Base-by-base conservation (phyloP, 2,329 filamentous ascomycete species). In the Pyrenochaeta sp. region DNA sequence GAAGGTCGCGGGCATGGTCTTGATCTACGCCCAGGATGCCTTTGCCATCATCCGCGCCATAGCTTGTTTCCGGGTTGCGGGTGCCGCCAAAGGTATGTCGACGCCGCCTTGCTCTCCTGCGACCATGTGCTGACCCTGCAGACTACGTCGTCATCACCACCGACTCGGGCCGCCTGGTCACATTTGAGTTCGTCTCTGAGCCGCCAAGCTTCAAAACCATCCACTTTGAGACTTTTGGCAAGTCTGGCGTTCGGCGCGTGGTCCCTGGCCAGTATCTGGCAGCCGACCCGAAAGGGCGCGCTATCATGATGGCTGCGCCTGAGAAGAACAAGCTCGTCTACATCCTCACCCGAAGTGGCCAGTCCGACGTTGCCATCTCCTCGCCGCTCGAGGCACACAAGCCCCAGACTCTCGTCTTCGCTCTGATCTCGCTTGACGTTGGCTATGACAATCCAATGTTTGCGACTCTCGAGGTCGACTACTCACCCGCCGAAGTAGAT, bases 281-380 rank as follows among this genome's bases (percentile, higher is more conserved):
- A 6, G 90, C 90, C 38, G 94, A 99, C 65, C 94, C 94, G 19
- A 96, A 96, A 73, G 94, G 94, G 42, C 85, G 94, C 76, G 95
- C 95, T 41, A 96, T 93, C 67, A 81, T 99, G 68, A 89, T 97
- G 50, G 91, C 94, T 7, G 93, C 92, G 4, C 82, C 93, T 41
- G 95, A 99, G 76, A 99, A 99, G 82, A 99, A 97, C 77, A 99
- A 99, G 77, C 87, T 99, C 43, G 94, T 99, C 58, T 99, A 99
- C 74, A 93, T 99, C 63, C 81, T 99, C 58, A 97, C 97, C 73
- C 87, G 95, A 55, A 96, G 96, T 74, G 84, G 91, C 3, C 90
- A 97, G 73, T 92, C 92, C 13, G 90, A 96, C 71, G 84, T 99
- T 61, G 95, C 92, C 27, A 99, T 99, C 36, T 99, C 94, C 4